Evolutionary conservation across 1,284 basidiomycete genomes (phyloP).

Genomic region (Fomitiporia mediterranea): DNA sequence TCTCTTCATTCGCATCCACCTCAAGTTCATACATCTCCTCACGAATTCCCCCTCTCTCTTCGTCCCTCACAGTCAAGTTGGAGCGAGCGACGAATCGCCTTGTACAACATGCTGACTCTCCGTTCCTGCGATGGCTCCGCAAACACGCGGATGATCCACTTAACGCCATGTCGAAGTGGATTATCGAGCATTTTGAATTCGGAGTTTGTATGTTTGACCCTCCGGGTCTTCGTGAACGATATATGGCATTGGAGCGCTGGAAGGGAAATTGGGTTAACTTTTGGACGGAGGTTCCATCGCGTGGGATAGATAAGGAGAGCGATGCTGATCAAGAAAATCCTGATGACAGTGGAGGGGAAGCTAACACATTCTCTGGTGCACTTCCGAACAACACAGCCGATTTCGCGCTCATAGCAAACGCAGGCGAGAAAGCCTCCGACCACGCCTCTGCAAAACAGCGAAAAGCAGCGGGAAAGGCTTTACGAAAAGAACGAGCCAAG

Average conservation of each 20-base stretch:
- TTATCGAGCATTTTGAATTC: conserved; percentile 51
- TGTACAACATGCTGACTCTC: conserved; percentile 36
- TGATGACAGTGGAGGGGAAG: conserved; percentile 12
- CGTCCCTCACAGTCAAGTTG: conserved; percentile 23
- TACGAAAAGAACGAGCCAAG: conserved; percentile 27
- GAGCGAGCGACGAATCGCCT: conserved; percentile 36
- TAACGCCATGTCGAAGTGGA: conserved; percentile 42
- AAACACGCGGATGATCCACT: conserved; percentile 49
- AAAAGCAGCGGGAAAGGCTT: conserved; percentile 28
- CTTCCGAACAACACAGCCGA: conserved; percentile 23
- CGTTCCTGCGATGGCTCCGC: conserved; percentile 40
- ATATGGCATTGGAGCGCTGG: conserved; percentile 41
- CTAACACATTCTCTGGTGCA: neutral
- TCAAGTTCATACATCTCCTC: conserved; percentile 13
- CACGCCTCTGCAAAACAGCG: conserved; percentile 21
- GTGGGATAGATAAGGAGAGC: neutral
- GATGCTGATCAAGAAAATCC: neutral
- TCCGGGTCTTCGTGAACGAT: conserved; percentile 41
- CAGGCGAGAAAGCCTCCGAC: neutral
- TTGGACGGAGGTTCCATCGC: conserved; percentile 42
- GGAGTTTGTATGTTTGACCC: conserved; percentile 54
- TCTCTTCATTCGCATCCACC: neutral
- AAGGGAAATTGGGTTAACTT: conserved; percentile 50
- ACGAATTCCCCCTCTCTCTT: conserved; percentile 19
- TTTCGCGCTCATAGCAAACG: conserved; percentile 27